These are phyloP conservation scores for Gossypium thurberi DNA, from an alignment of 345 rosid genomes.

Conservation along the genomic window DNA sequence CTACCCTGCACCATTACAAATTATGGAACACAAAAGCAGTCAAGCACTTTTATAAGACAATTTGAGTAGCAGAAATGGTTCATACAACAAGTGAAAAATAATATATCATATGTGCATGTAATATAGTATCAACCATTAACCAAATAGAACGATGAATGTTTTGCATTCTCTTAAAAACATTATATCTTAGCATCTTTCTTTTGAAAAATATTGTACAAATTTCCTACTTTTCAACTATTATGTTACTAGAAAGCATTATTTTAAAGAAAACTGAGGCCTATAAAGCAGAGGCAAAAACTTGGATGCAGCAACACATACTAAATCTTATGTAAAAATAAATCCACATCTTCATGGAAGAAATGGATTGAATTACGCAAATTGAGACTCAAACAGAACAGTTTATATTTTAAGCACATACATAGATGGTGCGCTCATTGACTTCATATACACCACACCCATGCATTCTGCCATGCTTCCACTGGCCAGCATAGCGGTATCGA, in stretches of 20 bases:
- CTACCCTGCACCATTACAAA: constrained; percentile 57
- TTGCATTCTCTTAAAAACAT: not conserved
- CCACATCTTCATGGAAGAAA: not conserved
- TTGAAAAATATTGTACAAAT: not conserved
- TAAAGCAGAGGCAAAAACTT: not conserved
- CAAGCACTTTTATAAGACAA: not conserved
- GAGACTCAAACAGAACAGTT: not conserved
- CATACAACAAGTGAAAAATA: not conserved
- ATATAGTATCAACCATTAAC: not conserved
- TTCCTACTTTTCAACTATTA: not conserved
- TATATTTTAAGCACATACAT: constrained; percentile 42
- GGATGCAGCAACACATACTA: not conserved
- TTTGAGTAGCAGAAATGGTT: not conserved
- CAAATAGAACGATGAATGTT: not conserved
- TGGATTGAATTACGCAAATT: not conserved
- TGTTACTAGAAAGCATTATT: not conserved
- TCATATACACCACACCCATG: constrained; percentile 93
- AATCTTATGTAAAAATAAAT: not conserved
- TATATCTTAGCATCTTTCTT: not conserved
- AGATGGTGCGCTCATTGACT: constrained; percentile 57
- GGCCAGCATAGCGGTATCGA: constrained; percentile 89
- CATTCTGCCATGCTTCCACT: constrained; percentile 95
- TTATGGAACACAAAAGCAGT: constrained; percentile 2
- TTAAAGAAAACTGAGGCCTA: not conserved
- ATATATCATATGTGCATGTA: not conserved